Evolutionary conservation across 495 filamentous ascomycete genomes (phyloP).

Genomic region (Amorphotheca resinae): DNA sequence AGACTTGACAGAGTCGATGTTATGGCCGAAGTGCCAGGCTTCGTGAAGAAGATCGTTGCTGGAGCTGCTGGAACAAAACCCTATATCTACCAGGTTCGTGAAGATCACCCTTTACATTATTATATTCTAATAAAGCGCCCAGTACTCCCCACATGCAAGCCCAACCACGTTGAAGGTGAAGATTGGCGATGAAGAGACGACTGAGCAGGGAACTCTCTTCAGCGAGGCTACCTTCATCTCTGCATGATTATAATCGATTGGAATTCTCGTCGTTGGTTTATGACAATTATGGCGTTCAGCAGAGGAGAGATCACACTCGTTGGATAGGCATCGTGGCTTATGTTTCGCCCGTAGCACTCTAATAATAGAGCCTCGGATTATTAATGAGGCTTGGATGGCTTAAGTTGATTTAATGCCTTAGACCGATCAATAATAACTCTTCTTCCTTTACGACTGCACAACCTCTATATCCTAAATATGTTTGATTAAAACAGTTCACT

Average conservation of each 20-base stretch:
- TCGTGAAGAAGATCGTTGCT: constrained; percentile 86
- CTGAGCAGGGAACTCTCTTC: constrained; percentile 68
- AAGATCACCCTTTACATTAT: neutral
- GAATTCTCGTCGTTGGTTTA: constrained; percentile 9
- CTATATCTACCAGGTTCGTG: constrained; percentile 89
- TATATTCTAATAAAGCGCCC: neutral
- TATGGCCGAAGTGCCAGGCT: constrained; percentile 89
- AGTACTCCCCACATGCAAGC: constrained; percentile 50
- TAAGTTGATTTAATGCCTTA: neutral
- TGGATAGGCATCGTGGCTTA: no score
- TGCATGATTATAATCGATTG: constrained; percentile 4
- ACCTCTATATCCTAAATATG: no score
- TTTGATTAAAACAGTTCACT: no score
- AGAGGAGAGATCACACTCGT: constrained; percentile 20
- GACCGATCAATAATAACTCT: no score
- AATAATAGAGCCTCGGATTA: no score
- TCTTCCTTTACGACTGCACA: no score
- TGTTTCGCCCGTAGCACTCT: no score
- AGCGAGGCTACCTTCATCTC: constrained; percentile 87
- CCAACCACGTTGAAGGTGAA: constrained; percentile 65
- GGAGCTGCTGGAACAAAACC: constrained; percentile 81
- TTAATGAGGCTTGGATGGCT: neutral
- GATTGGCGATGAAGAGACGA: constrained; percentile 60
- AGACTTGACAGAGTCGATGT: constrained; percentile 81
- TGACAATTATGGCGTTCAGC: constrained; percentile 15